Conservation (phyloP, 2,329 filamentous ascomycete genomes). For the Fusarium phyllophilum region DNA sequence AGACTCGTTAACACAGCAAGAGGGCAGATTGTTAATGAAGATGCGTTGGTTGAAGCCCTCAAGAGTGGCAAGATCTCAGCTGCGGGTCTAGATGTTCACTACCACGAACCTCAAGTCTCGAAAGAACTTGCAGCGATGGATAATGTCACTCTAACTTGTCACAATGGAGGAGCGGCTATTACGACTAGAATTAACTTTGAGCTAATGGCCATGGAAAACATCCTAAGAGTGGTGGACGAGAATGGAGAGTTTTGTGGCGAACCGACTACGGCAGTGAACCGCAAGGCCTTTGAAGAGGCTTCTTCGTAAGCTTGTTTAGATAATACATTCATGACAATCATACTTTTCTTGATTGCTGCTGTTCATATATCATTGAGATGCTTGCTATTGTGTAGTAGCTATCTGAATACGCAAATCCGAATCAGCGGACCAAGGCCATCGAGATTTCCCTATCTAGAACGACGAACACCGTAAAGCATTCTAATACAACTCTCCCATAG, state of each 20-base stretch:
- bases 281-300: neutral
- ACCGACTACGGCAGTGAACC: conserved; percentile 29
- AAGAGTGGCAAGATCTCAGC: conserved; percentile 56
- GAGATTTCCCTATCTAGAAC: accelerated
- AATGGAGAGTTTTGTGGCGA: conserved; percentile 26
- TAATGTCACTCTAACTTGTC: conserved; percentile 52
- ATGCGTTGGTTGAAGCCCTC: conserved; percentile 58
- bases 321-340: accelerated
- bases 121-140: conserved; percentile 51
- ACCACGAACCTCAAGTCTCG: conserved; percentile 61
- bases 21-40: conserved; percentile 63
- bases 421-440: too few relatives aligned
- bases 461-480: accelerated
- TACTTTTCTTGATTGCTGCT: accelerated
- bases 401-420: accelerated
- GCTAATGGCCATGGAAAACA: conserved; percentile 38
- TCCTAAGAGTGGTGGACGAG: conserved; percentile 36
- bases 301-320: neutral
- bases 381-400: accelerated
- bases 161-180: conserved; percentile 52
- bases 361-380: accelerated
- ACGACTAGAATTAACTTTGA: conserved; percentile 55
- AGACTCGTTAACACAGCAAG: conserved; percentile 64
- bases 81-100: conserved; percentile 65
- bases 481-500: accelerated